These are phyloP conservation scores for Fusarium brevicatenulatum DNA, from an alignment of 2,329 filamentous ascomycete species.

Conservation along the genomic window DNA sequence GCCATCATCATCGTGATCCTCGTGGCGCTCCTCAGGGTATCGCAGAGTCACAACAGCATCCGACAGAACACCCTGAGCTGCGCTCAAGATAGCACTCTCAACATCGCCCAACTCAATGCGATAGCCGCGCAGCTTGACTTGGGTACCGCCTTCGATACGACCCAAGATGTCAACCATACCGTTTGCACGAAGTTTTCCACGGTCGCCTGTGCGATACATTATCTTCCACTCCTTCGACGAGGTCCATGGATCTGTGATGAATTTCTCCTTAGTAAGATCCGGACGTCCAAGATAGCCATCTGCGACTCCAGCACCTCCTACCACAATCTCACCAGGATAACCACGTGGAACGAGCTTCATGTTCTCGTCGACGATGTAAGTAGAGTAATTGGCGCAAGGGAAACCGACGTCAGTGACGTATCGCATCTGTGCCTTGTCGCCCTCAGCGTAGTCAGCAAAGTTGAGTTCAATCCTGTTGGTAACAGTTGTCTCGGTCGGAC, in stretches of 20 bases:
- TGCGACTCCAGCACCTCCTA: conserved; percentile 10
- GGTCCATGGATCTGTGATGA: conserved; percentile 6
- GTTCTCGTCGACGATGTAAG: not conserved
- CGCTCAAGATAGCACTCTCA: conserved; percentile 6
- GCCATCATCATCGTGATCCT: not conserved
- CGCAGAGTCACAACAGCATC: conserved; percentile 1
- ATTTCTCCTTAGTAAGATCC: not conserved
- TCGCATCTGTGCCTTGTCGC: not conserved
- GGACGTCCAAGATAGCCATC: conserved; percentile 3
- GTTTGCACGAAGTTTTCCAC: conserved; percentile 40
- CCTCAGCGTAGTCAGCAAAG: not conserved
- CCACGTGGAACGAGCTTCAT: not conserved
- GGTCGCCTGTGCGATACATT: conserved; percentile 32
- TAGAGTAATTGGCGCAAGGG: conserved; percentile 7
- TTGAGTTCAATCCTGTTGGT: conserved; percentile 1
- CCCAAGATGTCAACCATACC: conserved; percentile 51
- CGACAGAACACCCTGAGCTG: not conserved
- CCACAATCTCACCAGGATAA: conserved; percentile 8
- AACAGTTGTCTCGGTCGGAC: not conserved
- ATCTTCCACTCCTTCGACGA: not conserved
- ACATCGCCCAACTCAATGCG: conserved; percentile 59
- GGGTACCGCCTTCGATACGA: conserved; percentile 54
- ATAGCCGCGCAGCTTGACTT: conserved; percentile 58
- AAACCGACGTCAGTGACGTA: conserved; percentile 3
- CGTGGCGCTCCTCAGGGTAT: not conserved